Conservation (phyloP, 176 grass and related monocot species). For the Aegilops longissima region DNA sequence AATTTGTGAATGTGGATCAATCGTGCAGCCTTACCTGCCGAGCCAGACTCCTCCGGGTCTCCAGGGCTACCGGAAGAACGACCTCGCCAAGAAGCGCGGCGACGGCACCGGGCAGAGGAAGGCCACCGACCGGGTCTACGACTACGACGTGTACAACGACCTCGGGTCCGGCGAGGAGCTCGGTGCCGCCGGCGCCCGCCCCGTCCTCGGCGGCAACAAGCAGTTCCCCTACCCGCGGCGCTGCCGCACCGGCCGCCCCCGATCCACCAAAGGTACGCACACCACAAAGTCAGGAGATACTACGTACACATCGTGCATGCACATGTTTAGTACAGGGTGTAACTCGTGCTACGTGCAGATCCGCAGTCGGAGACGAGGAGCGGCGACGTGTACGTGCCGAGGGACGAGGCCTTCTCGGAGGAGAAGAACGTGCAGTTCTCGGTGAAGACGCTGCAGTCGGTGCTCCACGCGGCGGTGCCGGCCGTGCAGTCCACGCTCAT, state of each 20-base stretch:
- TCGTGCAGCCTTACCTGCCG: constrained; percentile 61
- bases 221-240: constrained; percentile 77
- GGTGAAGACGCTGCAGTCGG: constrained; percentile 33
- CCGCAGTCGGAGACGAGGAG: constrained; percentile 51
- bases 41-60: constrained; percentile 64
- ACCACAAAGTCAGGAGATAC: background rate
- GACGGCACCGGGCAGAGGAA: constrained; percentile 50
- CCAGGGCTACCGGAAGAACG: constrained; percentile 40
- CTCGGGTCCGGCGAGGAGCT: constrained; percentile 48
- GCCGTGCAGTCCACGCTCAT: constrained; percentile 42
- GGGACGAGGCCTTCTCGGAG: constrained; percentile 83
- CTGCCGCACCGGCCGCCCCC: constrained; percentile 64
- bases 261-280: constrained; percentile 33
- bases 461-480: constrained; percentile 55
- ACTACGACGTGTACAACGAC: constrained; percentile 85
- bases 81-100: constrained; percentile 56
- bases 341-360: constrained; percentile 33
- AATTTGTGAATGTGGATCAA: background rate
- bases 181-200: constrained; percentile 22
- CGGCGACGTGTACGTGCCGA: constrained; percentile 54
- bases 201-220: constrained; percentile 61
- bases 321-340: background rate
- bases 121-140: constrained; percentile 62
- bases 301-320: background rate
- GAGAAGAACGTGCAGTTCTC: constrained; percentile 67